Base-by-base conservation (phyloP, 2,329 filamentous ascomycete species). In the Colletotrichum acutatum region DNA sequence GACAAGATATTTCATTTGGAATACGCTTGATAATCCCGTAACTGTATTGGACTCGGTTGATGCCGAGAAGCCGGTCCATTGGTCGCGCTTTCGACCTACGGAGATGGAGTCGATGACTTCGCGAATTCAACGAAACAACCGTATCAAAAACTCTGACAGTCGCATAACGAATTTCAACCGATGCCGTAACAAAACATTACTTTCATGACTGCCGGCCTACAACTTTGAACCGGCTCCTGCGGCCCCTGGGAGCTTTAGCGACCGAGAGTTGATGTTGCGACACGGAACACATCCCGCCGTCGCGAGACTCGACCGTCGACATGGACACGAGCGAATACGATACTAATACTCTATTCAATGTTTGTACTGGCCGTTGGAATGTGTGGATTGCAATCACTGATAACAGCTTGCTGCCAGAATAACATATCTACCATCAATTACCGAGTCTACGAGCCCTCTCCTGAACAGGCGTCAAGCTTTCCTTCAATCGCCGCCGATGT, bases 301-400 rank as follows among this genome's bases (percentile, higher is more conserved):
- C 26, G 68, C 71, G 62, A 61, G 54, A 63, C 78, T 76, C 81
- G 76, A 78, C 81, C 77, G 81, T 79, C 88, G 89, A 87, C 79
- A 91, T 91, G 89, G 89, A 91, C 82, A 86, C 87, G 81, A 87
- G 88, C 76, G 89, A 91, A 83, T 90, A 90, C 82, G 88, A 90
- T 78, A 91, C 89, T 79, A 91, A 91, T 82, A 86, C 85, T 74
- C 82, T 91, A 78, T 83, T 89, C 78, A 85, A 90, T 83, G 89
- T 91, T 76, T 78, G 87, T 83, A 22, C 46, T n/a, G 34, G 2
- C 19, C 19, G 28, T 11, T 19, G 5, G 8, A 16, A n/a, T 6
- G 0, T 46, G 37, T 46, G 68, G 49, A 52, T 22, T 32, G 53
- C 16, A 7, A 56, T 57, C 19, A 12, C 75, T 80, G 34, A 78